These are phyloP conservation scores for Wallemia ichthyophaga DNA, from an alignment of 1,284 basidiomycete species.

Conservation along the genomic window DNA sequence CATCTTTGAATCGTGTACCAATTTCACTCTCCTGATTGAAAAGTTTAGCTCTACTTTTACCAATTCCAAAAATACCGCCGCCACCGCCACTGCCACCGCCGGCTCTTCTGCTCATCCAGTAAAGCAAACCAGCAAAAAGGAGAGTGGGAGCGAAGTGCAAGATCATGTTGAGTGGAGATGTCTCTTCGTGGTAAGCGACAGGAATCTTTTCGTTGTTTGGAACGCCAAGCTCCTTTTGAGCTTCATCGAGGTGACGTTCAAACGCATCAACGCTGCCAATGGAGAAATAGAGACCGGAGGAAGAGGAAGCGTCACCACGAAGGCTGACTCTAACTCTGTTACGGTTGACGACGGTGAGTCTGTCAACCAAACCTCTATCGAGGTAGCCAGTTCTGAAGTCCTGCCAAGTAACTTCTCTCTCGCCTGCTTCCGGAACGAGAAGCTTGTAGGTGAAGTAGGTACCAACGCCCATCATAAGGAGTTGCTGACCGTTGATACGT, in stretches of 20 bases:
- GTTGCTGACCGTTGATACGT: slow-evolving; percentile 5
- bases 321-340: slow-evolving; percentile 61
- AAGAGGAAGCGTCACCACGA: slow-evolving; percentile 28
- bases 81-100: slow-evolving; percentile 26
- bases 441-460: slow-evolving; percentile 38
- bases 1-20: slow-evolving; percentile 74
- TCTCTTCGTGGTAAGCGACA: slow-evolving; percentile 85
- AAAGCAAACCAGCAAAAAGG: slow-evolving; percentile 61
- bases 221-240: slow-evolving; percentile 71
- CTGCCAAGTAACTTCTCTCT: slow-evolving; percentile 91
- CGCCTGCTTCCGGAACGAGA: slow-evolving; percentile 21
- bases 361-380: slow-evolving; percentile 85
- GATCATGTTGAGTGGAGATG: slow-evolving; percentile 48
- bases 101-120: slow-evolving; percentile 62
- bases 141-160: slow-evolving; percentile 84
- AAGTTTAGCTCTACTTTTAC: slow-evolving; percentile 76
- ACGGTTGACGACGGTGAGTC: slow-evolving; percentile 73
- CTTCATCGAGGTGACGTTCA: slow-evolving; percentile 74
- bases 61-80: slow-evolving; percentile 88
- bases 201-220: slow-evolving; percentile 79
- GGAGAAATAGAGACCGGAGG: slow-evolving; percentile 48
- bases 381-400: slow-evolving; percentile 88
- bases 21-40: slow-evolving; percentile 96
- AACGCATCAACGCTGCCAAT: slow-evolving; percentile 95
- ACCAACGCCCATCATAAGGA: slow-evolving; percentile 17